Evolutionary conservation across 2,329 filamentous ascomycete species (phyloP).

Genomic region (Madurella fahalii): DNA sequence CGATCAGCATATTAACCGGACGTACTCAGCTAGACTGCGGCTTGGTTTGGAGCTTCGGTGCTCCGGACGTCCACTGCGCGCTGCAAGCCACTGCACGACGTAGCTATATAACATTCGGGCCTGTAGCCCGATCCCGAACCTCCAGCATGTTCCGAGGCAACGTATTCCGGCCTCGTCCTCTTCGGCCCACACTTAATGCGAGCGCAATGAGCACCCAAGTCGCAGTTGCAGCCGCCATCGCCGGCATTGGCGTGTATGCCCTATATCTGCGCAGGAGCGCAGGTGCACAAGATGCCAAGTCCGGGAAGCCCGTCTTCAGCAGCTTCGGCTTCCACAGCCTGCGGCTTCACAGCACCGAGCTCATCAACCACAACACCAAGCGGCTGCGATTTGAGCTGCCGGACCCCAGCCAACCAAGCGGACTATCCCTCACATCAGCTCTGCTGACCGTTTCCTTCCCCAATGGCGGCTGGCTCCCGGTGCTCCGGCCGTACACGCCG

Average conservation of each 20-base stretch:
- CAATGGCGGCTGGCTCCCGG: constrained; percentile 53
- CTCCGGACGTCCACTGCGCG: constrained; percentile 16
- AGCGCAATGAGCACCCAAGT: constrained; percentile 24
- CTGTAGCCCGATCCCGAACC: not conserved
- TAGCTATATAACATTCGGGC: constrained; percentile 4
- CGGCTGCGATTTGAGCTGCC: constrained; percentile 53
- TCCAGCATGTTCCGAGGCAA: constrained; percentile 16
- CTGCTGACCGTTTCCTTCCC: constrained; percentile 60
- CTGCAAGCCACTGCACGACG: not conserved
- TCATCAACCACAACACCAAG: constrained; percentile 57
- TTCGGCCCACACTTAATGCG: constrained; percentile 19
- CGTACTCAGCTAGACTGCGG: constrained; percentile 3
- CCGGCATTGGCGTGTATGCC: constrained; percentile 24
- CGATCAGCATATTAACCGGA: constrained; percentile 21
- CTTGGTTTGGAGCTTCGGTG: constrained; percentile 15
- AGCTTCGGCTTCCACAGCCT: constrained; percentile 42
- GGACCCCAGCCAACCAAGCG: constrained; percentile 42
- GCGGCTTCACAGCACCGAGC: constrained; percentile 47
- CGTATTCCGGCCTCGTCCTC: constrained; percentile 11
- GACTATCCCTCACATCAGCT: constrained; percentile 50
- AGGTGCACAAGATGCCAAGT: constrained; percentile 15
- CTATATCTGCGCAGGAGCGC: constrained; percentile 18
- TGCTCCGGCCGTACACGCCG: constrained; percentile 64
- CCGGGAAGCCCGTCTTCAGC: constrained; percentile 22
- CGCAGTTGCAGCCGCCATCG: constrained; percentile 24